Percentiles rank a stretch among this genome's conserved stretches.
phyloP scores from a whole-genome alignment of 805 yeast genomes.

The Jamesozyma rosinii region DNA sequence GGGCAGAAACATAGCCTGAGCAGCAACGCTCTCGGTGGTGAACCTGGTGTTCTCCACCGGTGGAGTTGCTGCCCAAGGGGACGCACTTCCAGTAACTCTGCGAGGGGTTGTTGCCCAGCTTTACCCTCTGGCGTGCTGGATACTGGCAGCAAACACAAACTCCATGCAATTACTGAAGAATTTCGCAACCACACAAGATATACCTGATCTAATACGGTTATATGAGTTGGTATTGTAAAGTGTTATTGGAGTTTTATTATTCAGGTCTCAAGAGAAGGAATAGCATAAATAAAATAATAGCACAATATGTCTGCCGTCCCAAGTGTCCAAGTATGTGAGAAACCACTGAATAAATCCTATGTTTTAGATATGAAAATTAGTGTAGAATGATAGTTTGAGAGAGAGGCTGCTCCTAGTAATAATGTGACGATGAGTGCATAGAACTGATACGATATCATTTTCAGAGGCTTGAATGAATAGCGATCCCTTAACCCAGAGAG shows the following conservation, averaged over 20 bases:
- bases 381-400: too few relatives aligned
- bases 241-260: neutral
- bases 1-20: too few relatives aligned
- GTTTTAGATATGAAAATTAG: too few relatives aligned
- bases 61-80: neutral
- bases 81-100: neutral
- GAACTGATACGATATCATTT: too few relatives aligned
- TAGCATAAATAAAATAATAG: conserved; percentile 12
- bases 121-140: neutral
- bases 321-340: conserved; percentile 47
- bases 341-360: neutral
- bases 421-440: too few relatives aligned
- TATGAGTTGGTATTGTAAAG: neutral
- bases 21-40: too few relatives aligned
- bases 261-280: neutral
- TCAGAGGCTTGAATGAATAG: too few relatives aligned
- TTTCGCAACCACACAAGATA: neutral
- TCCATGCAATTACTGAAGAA: neutral
- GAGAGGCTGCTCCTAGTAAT: too few relatives aligned
- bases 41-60: too few relatives aligned
- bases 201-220: neutral
- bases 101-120: neutral
- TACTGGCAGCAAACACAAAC: neutral
- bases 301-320: conserved; percentile 61
- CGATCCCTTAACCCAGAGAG: too few relatives aligned